Evolutionary conservation across 2,329 filamentous ascomycete genomes (phyloP), one percentile per base, ranked within the genome.

Genomic region (Magnaporthales sp.): DNA sequence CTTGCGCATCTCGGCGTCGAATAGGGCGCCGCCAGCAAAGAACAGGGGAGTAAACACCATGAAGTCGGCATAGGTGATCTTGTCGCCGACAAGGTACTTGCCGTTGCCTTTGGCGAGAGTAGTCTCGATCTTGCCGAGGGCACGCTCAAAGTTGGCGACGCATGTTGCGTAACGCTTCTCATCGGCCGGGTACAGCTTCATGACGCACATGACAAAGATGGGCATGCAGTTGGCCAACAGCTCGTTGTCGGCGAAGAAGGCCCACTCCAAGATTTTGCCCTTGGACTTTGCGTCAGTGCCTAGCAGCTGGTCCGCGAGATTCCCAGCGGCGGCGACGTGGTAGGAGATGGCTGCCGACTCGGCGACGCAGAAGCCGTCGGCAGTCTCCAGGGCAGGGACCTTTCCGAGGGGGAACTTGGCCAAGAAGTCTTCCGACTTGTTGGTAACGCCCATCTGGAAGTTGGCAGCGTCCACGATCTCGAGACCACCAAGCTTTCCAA

Each of bases 381-480:
- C 74, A 38, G 75, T 76, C 70, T 81, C 80, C 66, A 84, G 79
- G 58, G 77, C 77, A 10, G 83, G 83, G 9, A 84, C 79, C 71
- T 84, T 84, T 71, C 81, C 82, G 54, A 82, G 71, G 11, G 82
- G 81, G 74, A 84, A 84, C 70, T 84, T 84, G 73, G 78, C 68
- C 15, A 80, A 73, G 75, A 79, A 84, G 4, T 80, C 80, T 3
- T 78, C 74, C n/a, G 74, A 75, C 60, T 72, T 72, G 76, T 83
- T 84, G 68, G 77, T 78, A 63, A 75, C 73, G 66, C 74, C 72
- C 69, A 81, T 77, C 56, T 73, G 67, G 73, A 82, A 84, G 67
- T 74, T 74, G n/a, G 76, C 73, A 4, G 0, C 2, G 56, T 13
- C 13, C 7, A 66, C 71, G n/a, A 80, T 63, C 62, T 77, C 74